Evolutionary conservation across 2,329 filamentous ascomycete species (phyloP), one percentile per base, ranked within the genome.

Genomic region (Zymoseptoria brevis): DNA sequence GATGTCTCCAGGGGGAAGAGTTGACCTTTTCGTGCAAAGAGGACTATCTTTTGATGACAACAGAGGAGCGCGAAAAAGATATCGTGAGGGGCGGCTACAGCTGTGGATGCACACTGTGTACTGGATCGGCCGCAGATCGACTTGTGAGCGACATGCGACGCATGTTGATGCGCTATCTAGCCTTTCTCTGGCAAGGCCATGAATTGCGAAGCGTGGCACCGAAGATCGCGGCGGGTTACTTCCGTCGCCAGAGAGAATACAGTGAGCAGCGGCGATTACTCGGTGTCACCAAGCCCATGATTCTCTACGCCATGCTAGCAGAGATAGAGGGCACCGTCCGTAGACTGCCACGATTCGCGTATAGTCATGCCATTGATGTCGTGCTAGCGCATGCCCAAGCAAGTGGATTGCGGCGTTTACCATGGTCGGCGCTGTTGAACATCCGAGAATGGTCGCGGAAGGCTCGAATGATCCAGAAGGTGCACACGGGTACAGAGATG

Each of bases 231-330:
- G 51, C 19, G 11, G 11, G 4, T 4, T 26, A 45, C 4, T 16
- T 53, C 22, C 51, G 8, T 19, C 22, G 16, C 19, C 19, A 24
- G 3, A 11, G 19, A 5, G 50, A 16, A 21, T 51, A 13, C 11
- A 19, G 22, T 16, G 21, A 53, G 22, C 8, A 29, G 8, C 51
- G 5, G 22, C 22, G 11, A 9, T 5, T 24, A 19, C 6, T 24
- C 22, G 29, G 29, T 5, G n/a, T 19, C 22, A 21, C 50, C 1
- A 22, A 41, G 53, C 22, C 24, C 19, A n/a, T 56, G 53, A 48
- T 59, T 11, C 57, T 59, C 13, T 59, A 49, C 16, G 48, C 22
- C 2, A 24, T 49, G 19, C 54, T 59, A 13, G 57, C 57, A 13
- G 57, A 59, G 26, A 50, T 50, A 21, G 57, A 59, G 50, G 57